These are phyloP conservation scores for Immersiella caudata DNA, from an alignment of 495 filamentous ascomycete genomes.

Conservation along the genomic window DNA sequence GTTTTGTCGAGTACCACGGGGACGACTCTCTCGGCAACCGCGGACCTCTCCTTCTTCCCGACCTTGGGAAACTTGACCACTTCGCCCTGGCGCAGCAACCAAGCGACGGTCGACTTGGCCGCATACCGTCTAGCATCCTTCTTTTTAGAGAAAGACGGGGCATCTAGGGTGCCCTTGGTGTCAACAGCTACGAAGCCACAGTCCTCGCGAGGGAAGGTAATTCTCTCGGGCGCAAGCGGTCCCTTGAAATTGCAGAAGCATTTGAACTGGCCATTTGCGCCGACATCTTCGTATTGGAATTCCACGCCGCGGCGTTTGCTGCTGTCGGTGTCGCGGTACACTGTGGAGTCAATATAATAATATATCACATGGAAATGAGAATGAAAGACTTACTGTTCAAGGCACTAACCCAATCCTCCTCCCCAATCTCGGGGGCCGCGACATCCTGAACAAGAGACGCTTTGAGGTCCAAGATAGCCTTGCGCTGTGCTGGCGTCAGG, in stretches of 20 bases:
- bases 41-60: not conserved
- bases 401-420: conserved; percentile 44
- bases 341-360: conserved; percentile 19
- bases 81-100: conserved; percentile 35
- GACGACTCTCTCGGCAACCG: not conserved
- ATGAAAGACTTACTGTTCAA: conserved; percentile 36
- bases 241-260: conserved; percentile 25
- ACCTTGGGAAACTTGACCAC: conserved; percentile 26
- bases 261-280: conserved; percentile 23
- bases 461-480: conserved; percentile 38
- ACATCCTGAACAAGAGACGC: conserved; percentile 21
- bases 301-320: conserved; percentile 9
- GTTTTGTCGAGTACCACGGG: too few species aligned
- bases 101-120: conserved; percentile 45
- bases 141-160: conserved; percentile 39
- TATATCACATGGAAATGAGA: not conserved
- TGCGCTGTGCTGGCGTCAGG: conserved; percentile 37
- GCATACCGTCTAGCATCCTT: conserved; percentile 52
- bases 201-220: conserved; percentile 33
- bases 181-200: conserved; percentile 27
- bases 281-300: conserved; percentile 14
- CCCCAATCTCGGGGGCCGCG: conserved; percentile 32
- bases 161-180: not conserved
- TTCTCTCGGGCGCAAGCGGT: conserved; percentile 17
- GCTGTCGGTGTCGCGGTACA: conserved; percentile 20